phyloP scores from a whole-genome alignment of 495 filamentous ascomycete genomes.

The Penicillium lividum region DNA sequence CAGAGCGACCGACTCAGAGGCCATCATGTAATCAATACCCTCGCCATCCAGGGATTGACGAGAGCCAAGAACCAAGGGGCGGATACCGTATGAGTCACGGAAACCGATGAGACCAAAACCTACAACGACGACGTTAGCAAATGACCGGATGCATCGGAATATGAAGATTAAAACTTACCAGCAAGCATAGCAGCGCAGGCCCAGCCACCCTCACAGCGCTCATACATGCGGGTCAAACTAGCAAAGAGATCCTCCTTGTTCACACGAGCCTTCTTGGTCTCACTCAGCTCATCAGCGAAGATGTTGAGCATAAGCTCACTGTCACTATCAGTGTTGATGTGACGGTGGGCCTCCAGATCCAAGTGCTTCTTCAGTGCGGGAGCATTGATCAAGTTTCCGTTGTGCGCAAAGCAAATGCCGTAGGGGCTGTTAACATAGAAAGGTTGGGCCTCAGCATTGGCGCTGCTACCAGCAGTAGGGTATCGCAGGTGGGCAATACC shows the following conservation, averaged over 20 bases:
- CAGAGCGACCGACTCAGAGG: slow-evolving; percentile 93
- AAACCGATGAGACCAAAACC: slow-evolving; percentile 89
- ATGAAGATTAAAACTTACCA: slow-evolving; percentile 44
- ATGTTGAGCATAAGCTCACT: slow-evolving; percentile 95
- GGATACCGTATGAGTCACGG: slow-evolving; percentile 86
- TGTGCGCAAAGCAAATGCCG: slow-evolving; percentile 70
- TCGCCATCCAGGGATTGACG: slow-evolving; percentile 64
- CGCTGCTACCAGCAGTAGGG: slow-evolving; percentile 86
- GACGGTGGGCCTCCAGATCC: slow-evolving; percentile 85
- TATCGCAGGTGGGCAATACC: slow-evolving; percentile 88
- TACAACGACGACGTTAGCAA: slow-evolving; percentile 28
- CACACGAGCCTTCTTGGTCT: slow-evolving; percentile 94
- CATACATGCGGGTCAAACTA: slow-evolving; percentile 71
- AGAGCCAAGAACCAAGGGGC: slow-evolving; percentile 81
- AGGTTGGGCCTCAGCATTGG: slow-evolving; percentile 60
- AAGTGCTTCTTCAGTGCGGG: slow-evolving; percentile 73
- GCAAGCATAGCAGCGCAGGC: slow-evolving; percentile 91
- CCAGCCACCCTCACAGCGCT: slow-evolving; percentile 79
- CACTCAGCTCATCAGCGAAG: slow-evolving; percentile 89
- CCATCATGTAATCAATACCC: slow-evolving; percentile 92
- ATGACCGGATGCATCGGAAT: background rate
- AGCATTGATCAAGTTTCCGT: slow-evolving; percentile 97
- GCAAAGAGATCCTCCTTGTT: slow-evolving; percentile 90
- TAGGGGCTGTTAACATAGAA: slow-evolving; percentile 95
- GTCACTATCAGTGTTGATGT: slow-evolving; percentile 96